phyloP scores from a whole-genome alignment of 2,329 filamentous ascomycete species.

The Cylindrodendrum hubeiense region DNA sequence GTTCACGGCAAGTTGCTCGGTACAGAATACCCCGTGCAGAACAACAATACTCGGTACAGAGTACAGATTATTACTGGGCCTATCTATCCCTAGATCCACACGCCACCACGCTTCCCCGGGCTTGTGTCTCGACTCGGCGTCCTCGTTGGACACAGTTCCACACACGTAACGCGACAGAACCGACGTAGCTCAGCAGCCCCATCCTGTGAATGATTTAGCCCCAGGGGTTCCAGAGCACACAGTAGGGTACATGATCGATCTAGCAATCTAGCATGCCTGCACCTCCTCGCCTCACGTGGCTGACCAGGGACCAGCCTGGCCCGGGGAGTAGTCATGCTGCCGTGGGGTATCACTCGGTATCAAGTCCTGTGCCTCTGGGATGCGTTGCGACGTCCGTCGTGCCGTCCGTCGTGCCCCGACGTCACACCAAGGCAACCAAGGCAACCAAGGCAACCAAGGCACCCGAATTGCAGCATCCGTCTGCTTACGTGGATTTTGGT shows the following conservation, averaged over 20 bases:
- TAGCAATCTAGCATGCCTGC: constrained; percentile 10
- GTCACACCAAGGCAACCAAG: background rate
- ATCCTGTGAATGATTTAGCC: background rate
- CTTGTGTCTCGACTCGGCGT: background rate
- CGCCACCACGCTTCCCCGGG: background rate
- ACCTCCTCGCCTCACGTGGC: constrained; percentile 18
- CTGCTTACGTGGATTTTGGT: background rate
- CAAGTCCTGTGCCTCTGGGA: background rate
- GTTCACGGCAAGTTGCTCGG: background rate
- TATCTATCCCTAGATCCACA: background rate
- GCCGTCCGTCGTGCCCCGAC: background rate
- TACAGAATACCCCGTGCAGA: too few relatives aligned
- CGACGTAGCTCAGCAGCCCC: constrained; percentile 1
- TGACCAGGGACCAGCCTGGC: constrained; percentile 7
- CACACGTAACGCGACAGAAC: background rate
- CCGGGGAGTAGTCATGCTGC: background rate
- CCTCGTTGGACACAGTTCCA: background rate
- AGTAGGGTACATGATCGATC: constrained; percentile 21
- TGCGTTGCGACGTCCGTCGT: constrained; percentile 4
- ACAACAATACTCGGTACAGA: too few relatives aligned
- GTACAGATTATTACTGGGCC: too few relatives aligned
- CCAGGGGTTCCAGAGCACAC: background rate
- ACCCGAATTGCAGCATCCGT: background rate
- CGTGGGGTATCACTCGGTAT: constrained; percentile 1
- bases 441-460: background rate